These are phyloP conservation scores for Leptographium radiaticola DNA, from an alignment of 2,329 filamentous ascomycete species.

Conservation along the genomic window DNA sequence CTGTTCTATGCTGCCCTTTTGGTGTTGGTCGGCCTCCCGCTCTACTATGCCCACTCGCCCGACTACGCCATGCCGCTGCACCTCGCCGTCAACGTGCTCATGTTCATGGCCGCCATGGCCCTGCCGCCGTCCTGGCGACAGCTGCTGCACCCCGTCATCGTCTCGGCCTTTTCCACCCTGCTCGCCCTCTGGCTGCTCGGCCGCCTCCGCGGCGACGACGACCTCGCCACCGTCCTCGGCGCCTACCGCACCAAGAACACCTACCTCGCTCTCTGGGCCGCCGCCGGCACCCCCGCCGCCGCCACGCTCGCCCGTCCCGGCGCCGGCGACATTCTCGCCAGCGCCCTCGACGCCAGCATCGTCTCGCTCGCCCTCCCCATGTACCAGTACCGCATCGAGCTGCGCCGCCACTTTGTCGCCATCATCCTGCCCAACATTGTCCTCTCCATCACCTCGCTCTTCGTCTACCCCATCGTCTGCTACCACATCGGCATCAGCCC, in stretches of 20 bases:
- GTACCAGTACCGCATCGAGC: conserved; percentile 45
- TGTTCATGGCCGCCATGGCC: conserved; percentile 35
- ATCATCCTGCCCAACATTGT: conserved; percentile 40
- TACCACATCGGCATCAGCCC: conserved; percentile 40
- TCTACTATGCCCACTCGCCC: conserved; percentile 31
- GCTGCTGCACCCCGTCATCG: conserved; percentile 44
- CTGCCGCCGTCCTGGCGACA: conserved; percentile 34
- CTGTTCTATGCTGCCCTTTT: conserved; percentile 31
- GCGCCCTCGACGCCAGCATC: conserved; percentile 43
- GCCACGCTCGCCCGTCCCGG: conserved; percentile 26
- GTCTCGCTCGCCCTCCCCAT: conserved; percentile 47
- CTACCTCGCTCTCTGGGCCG: conserved; percentile 37
- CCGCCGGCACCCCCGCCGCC: conserved; percentile 4
- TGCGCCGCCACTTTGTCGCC: conserved; percentile 36
- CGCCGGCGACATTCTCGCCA: conserved; percentile 42
- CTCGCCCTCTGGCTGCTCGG: conserved; percentile 40
- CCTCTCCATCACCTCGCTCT: conserved; percentile 38
- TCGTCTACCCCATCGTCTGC: conserved; percentile 44
- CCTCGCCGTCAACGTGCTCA: conserved; percentile 32
- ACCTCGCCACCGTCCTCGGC: conserved; percentile 26
- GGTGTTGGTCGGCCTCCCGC: conserved; percentile 36
- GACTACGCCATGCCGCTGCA: conserved; percentile 39
- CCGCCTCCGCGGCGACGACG: conserved; percentile 23
- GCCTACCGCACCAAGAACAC: conserved; percentile 38
- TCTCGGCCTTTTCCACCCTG: conserved; percentile 39